A percentile compares a stretch with the other conserved stretches of the same genome.
Evolutionary conservation across 169 alveolate species (phyloP).

Genomic region (Eimeria zaria): DNA sequence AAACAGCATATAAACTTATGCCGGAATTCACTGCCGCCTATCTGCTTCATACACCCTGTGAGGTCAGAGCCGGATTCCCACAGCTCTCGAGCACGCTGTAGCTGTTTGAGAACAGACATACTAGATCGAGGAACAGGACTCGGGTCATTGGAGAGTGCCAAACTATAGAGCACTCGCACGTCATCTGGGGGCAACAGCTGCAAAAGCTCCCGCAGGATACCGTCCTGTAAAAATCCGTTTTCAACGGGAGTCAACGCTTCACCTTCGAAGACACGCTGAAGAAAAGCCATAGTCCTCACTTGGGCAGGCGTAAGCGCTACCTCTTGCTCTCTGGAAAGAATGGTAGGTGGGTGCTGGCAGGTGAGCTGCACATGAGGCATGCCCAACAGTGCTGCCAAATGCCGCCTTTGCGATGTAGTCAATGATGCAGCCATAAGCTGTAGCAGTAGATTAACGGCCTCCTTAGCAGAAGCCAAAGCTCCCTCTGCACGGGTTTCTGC

Average conservation of each 20-base stretch:
- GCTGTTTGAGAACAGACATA: background rate
- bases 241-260: slow-evolving; percentile 1
- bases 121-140: background rate
- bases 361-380: background rate
- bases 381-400: background rate
- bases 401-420: slow-evolving; percentile 19
- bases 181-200: slow-evolving; percentile 26
- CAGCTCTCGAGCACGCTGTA: slow-evolving; percentile 10
- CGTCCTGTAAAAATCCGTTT: slow-evolving; percentile 15
- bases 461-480: background rate
- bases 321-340: background rate
- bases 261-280: background rate
- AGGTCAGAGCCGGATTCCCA: background rate
- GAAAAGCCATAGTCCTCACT: slow-evolving; percentile 23
- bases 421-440: slow-evolving; percentile 25
- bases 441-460: background rate
- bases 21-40: background rate
- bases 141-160: background rate
- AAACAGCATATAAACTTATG: slow-evolving; percentile 1
- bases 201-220: slow-evolving; percentile 14
- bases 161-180: background rate
- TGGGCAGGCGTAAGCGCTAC: slow-evolving; percentile 2
- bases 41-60: background rate
- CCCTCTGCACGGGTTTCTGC: background rate
- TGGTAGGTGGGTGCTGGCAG: background rate